These are phyloP conservation scores for Aspergillus candidus DNA, from an alignment of 2,329 filamentous ascomycete species.

Conservation along the genomic window DNA sequence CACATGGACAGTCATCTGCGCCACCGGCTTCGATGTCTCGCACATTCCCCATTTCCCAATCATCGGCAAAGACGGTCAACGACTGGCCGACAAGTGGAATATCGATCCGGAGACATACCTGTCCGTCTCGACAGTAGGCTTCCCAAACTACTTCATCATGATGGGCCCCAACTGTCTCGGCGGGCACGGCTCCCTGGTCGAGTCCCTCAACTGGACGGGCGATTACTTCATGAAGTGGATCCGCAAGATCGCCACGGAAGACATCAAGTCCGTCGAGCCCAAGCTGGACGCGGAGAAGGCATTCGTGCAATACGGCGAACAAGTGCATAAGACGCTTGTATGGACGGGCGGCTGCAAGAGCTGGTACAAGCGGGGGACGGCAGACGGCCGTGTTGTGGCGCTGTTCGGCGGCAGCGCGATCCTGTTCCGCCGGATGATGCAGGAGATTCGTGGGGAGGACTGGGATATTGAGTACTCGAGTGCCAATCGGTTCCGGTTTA, in stretches of 20 bases:
- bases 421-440: slow-evolving; percentile 32
- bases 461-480: slow-evolving; percentile 44
- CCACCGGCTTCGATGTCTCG: slow-evolving; percentile 38
- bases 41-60: slow-evolving; percentile 31
- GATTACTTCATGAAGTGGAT: slow-evolving; percentile 29
- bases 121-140: slow-evolving; percentile 16
- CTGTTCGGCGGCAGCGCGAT: slow-evolving; percentile 42
- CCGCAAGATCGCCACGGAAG: slow-evolving; percentile 26
- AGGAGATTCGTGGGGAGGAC: slow-evolving; percentile 43
- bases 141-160: slow-evolving; percentile 31
- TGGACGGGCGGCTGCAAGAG: slow-evolving; percentile 40
- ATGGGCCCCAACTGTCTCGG: slow-evolving; percentile 25
- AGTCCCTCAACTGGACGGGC: slow-evolving; percentile 18
- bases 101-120: slow-evolving; percentile 23
- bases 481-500: slow-evolving; percentile 42
- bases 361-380: slow-evolving; percentile 48
- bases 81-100: slow-evolving; percentile 21
- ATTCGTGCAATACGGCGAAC: slow-evolving; percentile 43
- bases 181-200: slow-evolving; percentile 24
- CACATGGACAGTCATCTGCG: slow-evolving; percentile 22
- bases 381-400: slow-evolving; percentile 42
- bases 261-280: slow-evolving; percentile 31
- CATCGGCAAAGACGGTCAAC: slow-evolving; percentile 21
- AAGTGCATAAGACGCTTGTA: slow-evolving; percentile 40
- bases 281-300: slow-evolving; percentile 42